phyloP scores from a whole-genome alignment of 1,284 basidiomycete species.

The Ganoderma meredithae region DNA sequence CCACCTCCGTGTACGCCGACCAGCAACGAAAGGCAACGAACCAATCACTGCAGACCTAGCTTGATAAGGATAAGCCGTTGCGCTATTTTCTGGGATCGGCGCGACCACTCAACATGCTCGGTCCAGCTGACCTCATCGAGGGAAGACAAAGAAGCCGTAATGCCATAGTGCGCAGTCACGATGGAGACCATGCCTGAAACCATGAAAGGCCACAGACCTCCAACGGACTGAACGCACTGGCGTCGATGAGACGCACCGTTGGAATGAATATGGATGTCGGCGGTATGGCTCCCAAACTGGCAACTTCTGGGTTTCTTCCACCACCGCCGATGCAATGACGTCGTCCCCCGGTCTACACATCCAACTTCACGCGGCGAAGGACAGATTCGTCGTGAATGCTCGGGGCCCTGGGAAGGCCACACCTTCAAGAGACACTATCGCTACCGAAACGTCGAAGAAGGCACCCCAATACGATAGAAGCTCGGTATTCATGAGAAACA shows the following conservation, averaged over 20 bases:
- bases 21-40: conserved; percentile 6
- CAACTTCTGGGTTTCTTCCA: conserved; percentile 10
- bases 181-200: conserved; percentile 9
- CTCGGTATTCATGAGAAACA: conserved; percentile 7
- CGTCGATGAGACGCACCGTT: neutral
- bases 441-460: conserved; percentile 7
- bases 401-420: neutral
- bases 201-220: conserved; percentile 7
- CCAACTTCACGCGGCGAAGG: conserved; percentile 4
- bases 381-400: neutral
- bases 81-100: conserved; percentile 9
- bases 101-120: conserved; percentile 4
- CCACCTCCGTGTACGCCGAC: conserved; percentile 12
- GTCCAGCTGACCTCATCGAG: conserved; percentile 13
- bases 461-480: conserved; percentile 4
- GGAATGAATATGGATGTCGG: neutral
- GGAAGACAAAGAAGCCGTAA: neutral
- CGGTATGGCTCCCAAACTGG: neutral
- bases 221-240: neutral
- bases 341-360: neutral
- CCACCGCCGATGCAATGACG: conserved; percentile 1
- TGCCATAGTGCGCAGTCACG: neutral
- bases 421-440: conserved; percentile 4
- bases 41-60: conserved; percentile 4
- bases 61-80: conserved; percentile 6